Conservation (phyloP, 352 stramenopile species). For the Pythium volutum region DNA sequence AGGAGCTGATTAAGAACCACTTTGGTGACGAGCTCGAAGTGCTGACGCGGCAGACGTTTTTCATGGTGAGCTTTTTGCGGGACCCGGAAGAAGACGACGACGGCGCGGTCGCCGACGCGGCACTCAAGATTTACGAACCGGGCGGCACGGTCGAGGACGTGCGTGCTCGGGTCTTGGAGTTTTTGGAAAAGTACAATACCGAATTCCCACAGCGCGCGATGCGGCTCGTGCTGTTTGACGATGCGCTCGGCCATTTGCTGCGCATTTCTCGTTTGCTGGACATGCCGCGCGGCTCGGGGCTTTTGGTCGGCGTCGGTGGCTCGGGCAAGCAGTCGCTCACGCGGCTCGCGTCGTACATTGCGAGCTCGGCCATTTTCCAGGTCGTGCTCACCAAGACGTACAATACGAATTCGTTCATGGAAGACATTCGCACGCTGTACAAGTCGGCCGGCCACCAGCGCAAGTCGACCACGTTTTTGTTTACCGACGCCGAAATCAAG, state of each 20-base stretch:
- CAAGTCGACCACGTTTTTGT: conserved; percentile 97
- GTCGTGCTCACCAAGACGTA: conserved; percentile 99
- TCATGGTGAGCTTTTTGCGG: conserved; percentile 98
- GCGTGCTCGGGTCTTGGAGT: conserved; percentile 90
- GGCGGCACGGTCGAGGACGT: conserved; percentile 93
- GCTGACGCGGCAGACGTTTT: conserved; percentile 72
- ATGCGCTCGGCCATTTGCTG: conserved; percentile 96
- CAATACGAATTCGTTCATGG: conserved; percentile 96
- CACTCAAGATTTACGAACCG: conserved; percentile 97
- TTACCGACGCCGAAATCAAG: conserved; percentile 99
- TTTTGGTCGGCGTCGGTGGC: conserved; percentile 97
- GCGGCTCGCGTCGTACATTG: conserved; percentile 95
- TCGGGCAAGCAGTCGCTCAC: conserved; percentile 98
- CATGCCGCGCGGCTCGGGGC: conserved; percentile 93
- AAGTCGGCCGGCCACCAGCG: conserved; percentile 95
- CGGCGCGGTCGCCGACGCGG: conserved; percentile 91
- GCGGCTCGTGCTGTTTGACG: conserved; percentile 98
- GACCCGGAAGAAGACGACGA: conserved; percentile 97
- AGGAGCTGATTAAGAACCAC: conserved; percentile 86
- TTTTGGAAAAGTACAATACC: conserved; percentile 97
- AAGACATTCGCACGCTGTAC: conserved; percentile 96
- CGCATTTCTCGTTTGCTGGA: conserved; percentile 96
- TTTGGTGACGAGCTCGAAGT: conserved; percentile 89
- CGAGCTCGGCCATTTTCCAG: conserved; percentile 95
- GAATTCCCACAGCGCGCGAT: conserved; percentile 96